phyloP scores from a whole-genome alignment of 108 stramenopile genomes.

The Cyclostephanos invisitatus region DNA sequence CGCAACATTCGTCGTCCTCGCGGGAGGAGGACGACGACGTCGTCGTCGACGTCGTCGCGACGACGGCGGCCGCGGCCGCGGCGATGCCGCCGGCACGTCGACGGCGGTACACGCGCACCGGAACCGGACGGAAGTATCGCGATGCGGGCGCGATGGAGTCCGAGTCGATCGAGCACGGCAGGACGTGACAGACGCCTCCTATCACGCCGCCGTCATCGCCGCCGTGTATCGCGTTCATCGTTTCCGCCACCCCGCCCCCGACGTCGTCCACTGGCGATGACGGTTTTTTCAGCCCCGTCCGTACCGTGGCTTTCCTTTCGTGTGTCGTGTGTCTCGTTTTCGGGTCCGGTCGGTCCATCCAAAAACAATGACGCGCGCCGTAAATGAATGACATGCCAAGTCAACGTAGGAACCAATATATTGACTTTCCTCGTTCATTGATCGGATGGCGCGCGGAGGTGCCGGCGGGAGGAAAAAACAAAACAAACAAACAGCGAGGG shows the following conservation, averaged over 20 bases:
- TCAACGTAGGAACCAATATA: too few species aligned
- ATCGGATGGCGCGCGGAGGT: too few species aligned
- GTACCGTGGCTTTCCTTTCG: too few species aligned
- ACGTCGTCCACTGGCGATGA: too few species aligned
- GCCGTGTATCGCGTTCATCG: neutral
- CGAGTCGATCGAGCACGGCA: conserved; percentile 45
- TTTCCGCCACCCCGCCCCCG: neutral
- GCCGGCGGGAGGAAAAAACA: too few species aligned
- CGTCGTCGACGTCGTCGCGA: neutral
- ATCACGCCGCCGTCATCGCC: neutral
- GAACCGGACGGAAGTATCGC: conserved; percentile 45
- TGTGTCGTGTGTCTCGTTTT: too few species aligned
- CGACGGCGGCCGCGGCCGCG: neutral
- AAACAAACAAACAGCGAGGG: too few species aligned
- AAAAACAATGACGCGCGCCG: too few species aligned
- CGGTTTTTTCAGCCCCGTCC: too few species aligned
- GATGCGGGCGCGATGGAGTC: conserved; percentile 34
- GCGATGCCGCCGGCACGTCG: neutral
- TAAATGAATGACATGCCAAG: too few species aligned
- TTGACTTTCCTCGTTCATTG: too few species aligned
- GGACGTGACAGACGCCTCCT: conserved; percentile 39
- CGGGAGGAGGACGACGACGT: neutral
- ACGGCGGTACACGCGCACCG: neutral
- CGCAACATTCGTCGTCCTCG: neutral
- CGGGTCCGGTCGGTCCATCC: too few species aligned